Percentiles rank a stretch among this genome's conserved stretches.
Conservation (phyloP, 2,329 filamentous ascomycete species). For the Fusarium mexicanum region DNA sequence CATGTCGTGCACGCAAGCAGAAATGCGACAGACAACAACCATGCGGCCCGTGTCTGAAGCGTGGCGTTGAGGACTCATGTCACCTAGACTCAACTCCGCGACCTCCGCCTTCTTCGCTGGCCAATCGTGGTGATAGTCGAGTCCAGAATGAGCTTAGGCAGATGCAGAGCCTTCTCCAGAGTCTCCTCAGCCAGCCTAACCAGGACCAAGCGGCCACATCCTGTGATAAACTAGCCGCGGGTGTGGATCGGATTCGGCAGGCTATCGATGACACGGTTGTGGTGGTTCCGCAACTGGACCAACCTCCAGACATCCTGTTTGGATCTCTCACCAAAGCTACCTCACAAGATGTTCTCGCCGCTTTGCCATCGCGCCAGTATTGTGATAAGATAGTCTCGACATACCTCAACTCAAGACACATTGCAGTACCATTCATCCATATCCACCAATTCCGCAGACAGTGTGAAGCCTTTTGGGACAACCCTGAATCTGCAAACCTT, state of each 20-base stretch:
- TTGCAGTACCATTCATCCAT: slow-evolving; percentile 13
- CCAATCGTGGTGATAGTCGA: not conserved
- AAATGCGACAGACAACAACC: slow-evolving; percentile 20
- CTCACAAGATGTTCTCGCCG: not conserved
- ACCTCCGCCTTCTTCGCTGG: not conserved
- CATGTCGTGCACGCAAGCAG: slow-evolving; percentile 10
- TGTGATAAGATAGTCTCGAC: not conserved
- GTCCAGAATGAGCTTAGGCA: slow-evolving; percentile 12
- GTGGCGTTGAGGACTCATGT: not conserved
- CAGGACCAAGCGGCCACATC: not conserved
- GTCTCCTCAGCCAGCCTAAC: not conserved
- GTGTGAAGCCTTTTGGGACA: slow-evolving; percentile 22
- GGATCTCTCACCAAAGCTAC: not conserved
- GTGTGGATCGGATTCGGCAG: not conserved
- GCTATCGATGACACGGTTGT: rapidly evolving
- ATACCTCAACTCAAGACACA: slow-evolving; percentile 20
- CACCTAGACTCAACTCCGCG: not conserved
- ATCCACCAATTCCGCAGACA: slow-evolving; percentile 21
- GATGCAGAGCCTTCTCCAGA: slow-evolving; percentile 7
- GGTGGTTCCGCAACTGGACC: not conserved
- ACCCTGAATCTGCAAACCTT: not conserved
- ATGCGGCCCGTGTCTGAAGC: slow-evolving; percentile 3
- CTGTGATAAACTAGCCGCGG: not conserved
- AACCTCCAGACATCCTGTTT: not conserved
- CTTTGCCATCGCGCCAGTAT: slow-evolving; percentile 9